phyloP scores from a whole-genome alignment of 1,139 yeast genomes.

The Nakaseomyces bracarensis region DNA sequence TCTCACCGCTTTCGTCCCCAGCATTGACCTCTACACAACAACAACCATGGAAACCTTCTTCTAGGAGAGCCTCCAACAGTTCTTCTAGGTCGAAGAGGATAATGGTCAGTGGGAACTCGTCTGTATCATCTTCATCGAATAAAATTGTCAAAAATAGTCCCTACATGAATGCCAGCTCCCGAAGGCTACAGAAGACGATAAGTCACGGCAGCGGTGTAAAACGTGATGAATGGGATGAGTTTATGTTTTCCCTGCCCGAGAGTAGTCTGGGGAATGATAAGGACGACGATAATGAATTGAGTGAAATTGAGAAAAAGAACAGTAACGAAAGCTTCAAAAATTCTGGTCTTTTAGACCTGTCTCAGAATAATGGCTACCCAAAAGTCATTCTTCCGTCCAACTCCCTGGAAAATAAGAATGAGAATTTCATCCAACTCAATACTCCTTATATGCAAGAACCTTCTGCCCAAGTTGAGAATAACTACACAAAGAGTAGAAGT shows the following conservation, averaged over 20 bases:
- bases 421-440: too few species aligned
- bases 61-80: constrained; percentile 12
- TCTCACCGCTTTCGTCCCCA: constrained; percentile 28
- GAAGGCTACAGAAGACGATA: constrained; percentile 6
- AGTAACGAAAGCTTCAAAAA: not conserved
- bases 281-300: not conserved
- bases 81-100: constrained; percentile 15
- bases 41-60: constrained; percentile 11
- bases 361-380: constrained; percentile 14
- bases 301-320: not conserved
- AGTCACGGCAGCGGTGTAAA: constrained; percentile 3
- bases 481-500: constrained; percentile 7
- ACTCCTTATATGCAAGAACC: too few species aligned
- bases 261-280: constrained; percentile 17
- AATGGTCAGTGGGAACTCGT: constrained; percentile 8
- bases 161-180: constrained; percentile 16
- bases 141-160: constrained; percentile 29
- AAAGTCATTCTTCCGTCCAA: constrained; percentile 27
- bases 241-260: constrained; percentile 27
- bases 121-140: constrained; percentile 16
- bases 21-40: constrained; percentile 20
- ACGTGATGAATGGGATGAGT: constrained; percentile 22
- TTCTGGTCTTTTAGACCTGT: constrained; percentile 1
- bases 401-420: too few species aligned
- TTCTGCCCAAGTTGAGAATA: too few species aligned